Conservation (phyloP, 2,329 filamentous ascomycete genomes). For the Paracamarosporium sp. region DNA sequence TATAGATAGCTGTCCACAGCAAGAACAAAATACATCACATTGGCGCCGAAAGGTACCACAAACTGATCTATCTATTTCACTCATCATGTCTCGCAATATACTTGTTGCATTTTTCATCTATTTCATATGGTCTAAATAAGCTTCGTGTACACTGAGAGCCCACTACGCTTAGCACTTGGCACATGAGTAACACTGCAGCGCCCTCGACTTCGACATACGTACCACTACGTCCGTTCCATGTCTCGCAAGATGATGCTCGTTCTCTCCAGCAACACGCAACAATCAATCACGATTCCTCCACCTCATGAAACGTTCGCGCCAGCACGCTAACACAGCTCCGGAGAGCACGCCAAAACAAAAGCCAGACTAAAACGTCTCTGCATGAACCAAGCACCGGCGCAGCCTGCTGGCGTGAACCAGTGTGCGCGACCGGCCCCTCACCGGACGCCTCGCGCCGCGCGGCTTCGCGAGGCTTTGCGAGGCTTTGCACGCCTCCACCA, state of each 20-base stretch:
- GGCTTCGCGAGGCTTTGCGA: background rate
- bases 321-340: slow-evolving; percentile 1
- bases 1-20: slow-evolving; percentile 7
- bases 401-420: background rate
- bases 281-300: background rate
- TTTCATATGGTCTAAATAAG: background rate
- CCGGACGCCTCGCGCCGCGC: background rate
- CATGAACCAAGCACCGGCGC: background rate
- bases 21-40: slow-evolving; percentile 3
- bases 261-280: background rate
- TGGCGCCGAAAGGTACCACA: background rate
- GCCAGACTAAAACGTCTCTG: background rate
- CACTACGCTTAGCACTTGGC: background rate
- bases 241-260: background rate
- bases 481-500: background rate
- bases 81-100: no score
- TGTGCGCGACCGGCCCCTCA: background rate
- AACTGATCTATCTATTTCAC: no score
- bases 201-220: background rate
- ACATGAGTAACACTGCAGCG: background rate
- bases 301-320: background rate
- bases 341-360: background rate
- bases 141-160: background rate
- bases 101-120: no score
- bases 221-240: background rate